Evolutionary conservation across 2,329 filamentous ascomycete species (phyloP), one percentile per base, ranked within the genome.

Genomic region (Dothideomycetidae sp.): DNA sequence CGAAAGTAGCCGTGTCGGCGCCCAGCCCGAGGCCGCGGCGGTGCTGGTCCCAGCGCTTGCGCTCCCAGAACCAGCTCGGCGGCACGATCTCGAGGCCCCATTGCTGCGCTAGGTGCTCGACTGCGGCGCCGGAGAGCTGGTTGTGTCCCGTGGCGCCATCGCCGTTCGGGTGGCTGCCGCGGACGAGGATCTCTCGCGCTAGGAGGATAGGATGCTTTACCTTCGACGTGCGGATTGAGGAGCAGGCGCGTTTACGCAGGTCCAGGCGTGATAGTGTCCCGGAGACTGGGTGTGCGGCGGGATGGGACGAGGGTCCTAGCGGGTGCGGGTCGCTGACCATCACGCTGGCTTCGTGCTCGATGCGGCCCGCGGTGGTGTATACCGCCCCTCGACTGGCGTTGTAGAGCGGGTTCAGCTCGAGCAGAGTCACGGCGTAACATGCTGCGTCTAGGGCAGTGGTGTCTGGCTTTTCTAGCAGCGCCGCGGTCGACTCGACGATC

Each of bases 351-450:
- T 93, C 85, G 43, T 93, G 75, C 61, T 93, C 81, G 54, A 86
- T 85, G 44, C 76, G 70, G 12, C 85, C 86, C 46, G 79, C 76
- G 35, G 77, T 73, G 1, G 83, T 93, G 57, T 92, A 93, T 13
- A 93, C 84, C 35, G 84, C 81, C 37, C 86, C 86, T 49, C 75
- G 77, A 5, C 76, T 84, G 40, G 76, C 75, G 61, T 93, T 93
- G 68, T 90, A 93, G 3, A 92, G 70, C 2, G 78, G 69, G 51
- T 85, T 73, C 51, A 92, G 67, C 60, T 93, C 85, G 11, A 93
- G 71, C 16, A 78, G 67, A 1, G 66, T 63, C 9, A 92, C 83
- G 31, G 84, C 84, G 54, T 78, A 71, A 2, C 78, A 78, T 2
- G 82, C 83, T 1, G 75, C 71, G 39, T 83, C 75, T 10, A 93